phyloP scores from a whole-genome alignment of 2,329 filamentous ascomycete species.

The Acarospora socialis region DNA sequence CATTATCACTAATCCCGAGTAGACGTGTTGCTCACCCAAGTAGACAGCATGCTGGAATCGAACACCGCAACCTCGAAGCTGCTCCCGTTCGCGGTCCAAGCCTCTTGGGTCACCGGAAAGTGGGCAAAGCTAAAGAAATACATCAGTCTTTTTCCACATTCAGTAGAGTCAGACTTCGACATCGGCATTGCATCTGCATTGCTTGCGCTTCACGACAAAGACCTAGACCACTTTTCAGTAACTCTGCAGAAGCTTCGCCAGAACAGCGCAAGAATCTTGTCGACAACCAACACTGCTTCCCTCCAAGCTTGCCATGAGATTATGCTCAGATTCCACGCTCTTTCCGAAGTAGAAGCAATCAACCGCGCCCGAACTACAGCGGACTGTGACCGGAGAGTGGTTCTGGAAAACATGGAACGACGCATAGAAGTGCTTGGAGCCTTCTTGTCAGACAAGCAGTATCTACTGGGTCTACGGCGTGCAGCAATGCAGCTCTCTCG shows the following conservation, averaged over 20 bases:
- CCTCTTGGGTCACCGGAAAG: conserved; percentile 76
- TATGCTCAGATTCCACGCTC: conserved; percentile 73
- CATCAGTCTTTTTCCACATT: conserved; percentile 30
- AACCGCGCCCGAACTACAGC: conserved; percentile 1
- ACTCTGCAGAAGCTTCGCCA: conserved; percentile 53
- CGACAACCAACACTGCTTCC: conserved; percentile 61
- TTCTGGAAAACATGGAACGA: conserved; percentile 47
- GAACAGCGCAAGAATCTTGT: conserved; percentile 59
- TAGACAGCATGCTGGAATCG: conserved; percentile 54
- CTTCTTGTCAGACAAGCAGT: conserved; percentile 86
- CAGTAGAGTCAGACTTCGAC: conserved; percentile 58
- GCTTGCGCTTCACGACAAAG: conserved; percentile 41
- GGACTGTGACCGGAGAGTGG: not conserved
- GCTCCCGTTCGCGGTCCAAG: conserved; percentile 75
- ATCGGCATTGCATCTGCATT: conserved; percentile 60
- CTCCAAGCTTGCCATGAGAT: conserved; percentile 71
- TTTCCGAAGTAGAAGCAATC: conserved; percentile 76
- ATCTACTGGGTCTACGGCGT: conserved; percentile 69
- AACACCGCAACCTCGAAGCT: conserved; percentile 44
- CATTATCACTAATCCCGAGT: conserved; percentile 1
- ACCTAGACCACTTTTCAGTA: conserved; percentile 38
- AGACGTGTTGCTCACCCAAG: conserved; percentile 78
- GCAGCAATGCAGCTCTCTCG: conserved; percentile 70
- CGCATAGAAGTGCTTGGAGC: conserved; percentile 83
- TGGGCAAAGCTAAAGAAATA: conserved; percentile 64